phyloP scores from a whole-genome alignment of 495 filamentous ascomycete genomes.

The Tricharina praecox region DNA sequence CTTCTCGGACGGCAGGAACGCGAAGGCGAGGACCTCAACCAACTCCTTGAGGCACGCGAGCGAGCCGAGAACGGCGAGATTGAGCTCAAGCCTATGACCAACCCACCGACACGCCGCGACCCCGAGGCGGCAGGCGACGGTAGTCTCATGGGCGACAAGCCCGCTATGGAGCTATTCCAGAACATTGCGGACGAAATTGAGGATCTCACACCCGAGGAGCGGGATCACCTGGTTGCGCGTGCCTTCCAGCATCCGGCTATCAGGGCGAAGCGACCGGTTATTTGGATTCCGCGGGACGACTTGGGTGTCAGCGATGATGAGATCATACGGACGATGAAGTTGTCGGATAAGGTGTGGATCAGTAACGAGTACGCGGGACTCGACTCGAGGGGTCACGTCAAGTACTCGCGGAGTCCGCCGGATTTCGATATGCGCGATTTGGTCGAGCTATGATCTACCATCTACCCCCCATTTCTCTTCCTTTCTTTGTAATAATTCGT shows the following conservation, averaged over 20 bases:
- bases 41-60: conserved; percentile 30
- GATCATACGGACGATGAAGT: conserved; percentile 55
- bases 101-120: neutral
- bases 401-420: conserved; percentile 75
- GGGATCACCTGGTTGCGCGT: conserved; percentile 68
- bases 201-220: conserved; percentile 79
- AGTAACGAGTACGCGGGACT: conserved; percentile 80
- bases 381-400: conserved; percentile 66
- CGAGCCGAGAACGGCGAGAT: conserved; percentile 23
- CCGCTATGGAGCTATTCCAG: conserved; percentile 41
- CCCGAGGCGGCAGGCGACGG: neutral
- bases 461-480: no score
- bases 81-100: neutral
- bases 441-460: conserved; percentile 62
- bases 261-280: conserved; percentile 64
- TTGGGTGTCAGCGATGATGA: conserved; percentile 86
- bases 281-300: conserved; percentile 91
- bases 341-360: conserved; percentile 59
- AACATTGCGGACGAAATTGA: conserved; percentile 83
- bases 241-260: conserved; percentile 86
- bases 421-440: conserved; percentile 86
- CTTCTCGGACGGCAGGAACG: conserved; percentile 38
- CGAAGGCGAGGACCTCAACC: conserved; percentile 32
- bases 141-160: neutral
- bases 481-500: conserved; percentile 3